Evolutionary conservation across 2,329 filamentous ascomycete species (phyloP), one percentile per base, ranked within the genome.

Genomic region (Monosporascus cannonballus): DNA sequence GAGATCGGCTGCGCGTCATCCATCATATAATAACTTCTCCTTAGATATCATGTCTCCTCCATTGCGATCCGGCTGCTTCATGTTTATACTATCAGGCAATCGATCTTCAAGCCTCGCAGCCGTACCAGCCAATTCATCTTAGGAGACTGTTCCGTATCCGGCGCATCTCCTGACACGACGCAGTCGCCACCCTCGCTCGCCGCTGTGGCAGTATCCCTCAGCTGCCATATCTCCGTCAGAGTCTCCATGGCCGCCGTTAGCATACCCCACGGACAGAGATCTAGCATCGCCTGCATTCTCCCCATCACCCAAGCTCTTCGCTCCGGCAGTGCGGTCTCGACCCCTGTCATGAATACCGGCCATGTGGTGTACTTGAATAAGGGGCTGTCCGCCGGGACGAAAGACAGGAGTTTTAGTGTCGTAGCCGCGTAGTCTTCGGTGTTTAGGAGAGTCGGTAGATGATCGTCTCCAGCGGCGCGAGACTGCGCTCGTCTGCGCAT

Each of bases 321-420:
- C 37, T 69, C 66, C 0, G 68, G 64, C 50, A 78, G 72, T 42
- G 72, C 71, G 3, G 77, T 76, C 59, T 83, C 80, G 0, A 79
- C 79, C 1, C 80, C 80, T 2, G 77, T 78, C 30, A 84, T 73
- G 56, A 83, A 83, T 0, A 79, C 71, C 1, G 80, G 79, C 80
- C 80, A 84, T n/a, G 76, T 76, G 3, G 79, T 81, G 7, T 77
- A 80, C 61, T 82, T 83, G 69, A 81, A 83, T 42, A 81, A 72
- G 6, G 74, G 72, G 59, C 80, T 77, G 3, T 70, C 64, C 20
- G 73, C 71, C 27, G 69, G 70, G 37, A 84, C 72, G 50, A 71
- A 67, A 6, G 73, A 74, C 24, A 83, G 69, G 54, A 81, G 75
- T n/a, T 67, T 59, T 2, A 82, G 67, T 38, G 80, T 77, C 36